phyloP scores from a whole-genome alignment of 768 basidiomycete genomes.

The Russula virescens region DNA sequence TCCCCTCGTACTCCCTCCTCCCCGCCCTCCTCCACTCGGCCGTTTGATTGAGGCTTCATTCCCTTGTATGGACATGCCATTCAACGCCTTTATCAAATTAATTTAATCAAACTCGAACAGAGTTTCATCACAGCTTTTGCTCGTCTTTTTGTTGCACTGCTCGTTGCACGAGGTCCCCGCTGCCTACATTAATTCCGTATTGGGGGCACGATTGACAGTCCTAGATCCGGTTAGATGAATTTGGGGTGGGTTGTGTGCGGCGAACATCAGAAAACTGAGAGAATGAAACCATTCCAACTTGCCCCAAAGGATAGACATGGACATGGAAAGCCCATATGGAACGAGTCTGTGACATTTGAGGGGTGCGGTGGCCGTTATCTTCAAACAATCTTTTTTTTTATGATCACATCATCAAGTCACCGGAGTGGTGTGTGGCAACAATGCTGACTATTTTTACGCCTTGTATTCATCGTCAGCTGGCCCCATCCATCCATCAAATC shows the following conservation, averaged over 20 bases:
- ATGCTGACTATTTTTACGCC: neutral
- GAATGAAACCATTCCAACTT: neutral
- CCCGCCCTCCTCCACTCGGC: too few relatives aligned
- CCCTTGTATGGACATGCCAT: neutral
- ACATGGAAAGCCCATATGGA: conserved; percentile 5
- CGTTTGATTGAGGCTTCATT: neutral
- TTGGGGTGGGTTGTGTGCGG: neutral
- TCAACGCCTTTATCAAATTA: neutral
- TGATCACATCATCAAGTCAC: neutral
- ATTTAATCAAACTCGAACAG: too few relatives aligned
- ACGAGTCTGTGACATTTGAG: neutral
- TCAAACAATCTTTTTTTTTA: neutral
- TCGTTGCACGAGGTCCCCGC: neutral
- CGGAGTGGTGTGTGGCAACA: neutral
- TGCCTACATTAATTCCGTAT: neutral
- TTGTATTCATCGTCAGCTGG: neutral
- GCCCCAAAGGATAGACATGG: neutral
- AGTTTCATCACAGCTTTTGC: conserved; percentile 6
- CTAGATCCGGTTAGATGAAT: conserved; percentile 11
- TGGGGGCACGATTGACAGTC: neutral
- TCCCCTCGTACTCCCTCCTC: too few relatives aligned
- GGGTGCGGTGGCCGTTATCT: conserved; percentile 1
- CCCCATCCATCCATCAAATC: neutral
- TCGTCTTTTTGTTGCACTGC: conserved; percentile 5
- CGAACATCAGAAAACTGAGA: conserved; percentile 8